phyloP scores from a whole-genome alignment of 139 green algal species.

The Chlorella sp. region DNA sequence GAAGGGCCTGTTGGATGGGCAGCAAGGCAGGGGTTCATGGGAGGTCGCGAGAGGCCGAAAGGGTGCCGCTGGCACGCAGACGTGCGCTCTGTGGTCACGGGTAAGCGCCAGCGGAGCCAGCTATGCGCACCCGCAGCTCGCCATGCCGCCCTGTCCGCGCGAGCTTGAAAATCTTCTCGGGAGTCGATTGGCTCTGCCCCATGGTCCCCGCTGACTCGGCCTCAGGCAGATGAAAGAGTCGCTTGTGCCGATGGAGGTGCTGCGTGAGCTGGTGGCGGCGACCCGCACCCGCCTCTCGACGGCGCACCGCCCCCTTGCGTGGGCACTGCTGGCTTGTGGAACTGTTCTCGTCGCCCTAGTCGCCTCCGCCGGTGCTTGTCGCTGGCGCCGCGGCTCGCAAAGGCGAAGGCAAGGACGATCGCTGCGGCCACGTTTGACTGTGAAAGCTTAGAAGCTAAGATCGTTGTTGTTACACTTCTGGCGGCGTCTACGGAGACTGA shows the following conservation, averaged over 20 bases:
- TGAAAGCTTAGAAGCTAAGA: too few species aligned
- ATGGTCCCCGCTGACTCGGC: not conserved
- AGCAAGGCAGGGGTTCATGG: not conserved
- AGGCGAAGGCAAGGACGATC: too few species aligned
- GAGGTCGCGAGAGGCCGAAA: too few species aligned
- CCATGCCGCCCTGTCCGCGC: not conserved
- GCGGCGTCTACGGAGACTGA: too few species aligned
- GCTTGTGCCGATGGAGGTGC: not conserved
- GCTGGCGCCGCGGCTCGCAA: too few species aligned
- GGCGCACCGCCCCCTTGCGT: not conserved
- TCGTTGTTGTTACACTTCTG: too few species aligned
- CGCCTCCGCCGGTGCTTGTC: not conserved
- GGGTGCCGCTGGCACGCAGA: not conserved
- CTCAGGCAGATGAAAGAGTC: not conserved
- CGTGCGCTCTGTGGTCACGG: too few species aligned
- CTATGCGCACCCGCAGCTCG: not conserved
- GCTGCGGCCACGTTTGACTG: too few species aligned
- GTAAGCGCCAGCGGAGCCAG: not conserved
- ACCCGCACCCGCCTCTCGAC: not conserved
- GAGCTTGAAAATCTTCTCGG: constrained; percentile 26
- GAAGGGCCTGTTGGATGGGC: constrained; percentile 3
- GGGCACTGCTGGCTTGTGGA: not conserved
- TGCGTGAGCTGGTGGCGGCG: not conserved
- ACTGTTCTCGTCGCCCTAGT: not conserved
- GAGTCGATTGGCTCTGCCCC: constrained; percentile 11